phyloP scores from a whole-genome alignment of 163 green algal genomes.

The Chlamydomonas reinhardtii region DNA sequence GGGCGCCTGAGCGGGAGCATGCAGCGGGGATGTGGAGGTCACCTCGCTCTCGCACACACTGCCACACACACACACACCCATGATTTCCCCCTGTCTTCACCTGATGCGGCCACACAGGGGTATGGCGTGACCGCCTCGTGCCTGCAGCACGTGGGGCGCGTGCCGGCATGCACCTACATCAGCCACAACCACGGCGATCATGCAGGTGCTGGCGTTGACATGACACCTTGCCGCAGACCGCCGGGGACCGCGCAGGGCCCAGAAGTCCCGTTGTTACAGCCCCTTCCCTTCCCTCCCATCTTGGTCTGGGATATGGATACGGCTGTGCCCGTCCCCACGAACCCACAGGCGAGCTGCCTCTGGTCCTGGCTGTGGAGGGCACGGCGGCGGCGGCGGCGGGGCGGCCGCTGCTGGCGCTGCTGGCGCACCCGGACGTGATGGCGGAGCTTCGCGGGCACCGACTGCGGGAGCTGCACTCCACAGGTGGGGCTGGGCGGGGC shows the following conservation, averaged over 20 bases:
- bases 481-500: not conserved
- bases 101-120: too few species aligned
- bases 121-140: conserved; percentile 29
- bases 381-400: conserved; percentile 3
- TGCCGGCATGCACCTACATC: conserved; percentile 34
- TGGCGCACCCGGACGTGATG: conserved; percentile 38
- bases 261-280: too few species aligned
- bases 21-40: not conserved
- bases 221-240: too few species aligned
- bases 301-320: too few species aligned
- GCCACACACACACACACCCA: too few species aligned
- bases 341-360: conserved; percentile 34
- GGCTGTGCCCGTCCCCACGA: too few species aligned
- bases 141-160: not conserved
- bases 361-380: conserved; percentile 39
- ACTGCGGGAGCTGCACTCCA: conserved; percentile 36
- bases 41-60: too few species aligned
- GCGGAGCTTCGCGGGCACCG: conserved; percentile 7
- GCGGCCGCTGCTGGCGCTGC: not conserved
- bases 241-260: too few species aligned
- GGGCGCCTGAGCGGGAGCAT: not conserved
- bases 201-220: not conserved
- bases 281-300: too few species aligned
- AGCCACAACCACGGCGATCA: conserved; percentile 51
- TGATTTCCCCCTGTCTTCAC: too few species aligned